Evolutionary conservation across 225 moss, liverwort and hornwort genomes (phyloP), one percentile per base, ranked within the genome.

Genomic region (Sphagnum tenellum): DNA sequence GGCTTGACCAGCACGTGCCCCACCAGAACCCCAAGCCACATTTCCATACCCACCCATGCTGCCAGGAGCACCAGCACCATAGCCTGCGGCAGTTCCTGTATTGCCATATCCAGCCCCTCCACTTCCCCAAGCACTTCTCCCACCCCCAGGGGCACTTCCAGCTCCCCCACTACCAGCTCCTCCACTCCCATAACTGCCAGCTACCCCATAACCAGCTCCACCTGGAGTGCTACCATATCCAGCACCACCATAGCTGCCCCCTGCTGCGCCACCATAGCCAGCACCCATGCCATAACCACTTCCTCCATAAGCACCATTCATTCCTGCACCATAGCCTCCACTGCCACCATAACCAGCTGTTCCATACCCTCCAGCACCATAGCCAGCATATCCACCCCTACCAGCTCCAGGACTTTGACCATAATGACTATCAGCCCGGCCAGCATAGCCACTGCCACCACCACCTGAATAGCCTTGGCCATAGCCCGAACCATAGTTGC

Each of bases 291-390:
- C 92, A 12, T 92, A 92, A 0, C 81, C 92, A 72, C 92, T 87
- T 29, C 96, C 92, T 0, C 92, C 96, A 62, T 92, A 98, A 1
- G 87, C 92, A 0, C 92, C 96, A 64, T 92, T 96, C 85, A 92
- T 86, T 3, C 88, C 96, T 7, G 88, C 78, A 55, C 79, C 87
- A 45, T 98, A 96, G 3, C 77, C 84, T 52, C 78, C 91, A 73
- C 88, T 89, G 65, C 84, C 88, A 45, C 92, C 95, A 68, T 86
- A 95, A 3, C 92, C 95, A 1, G 95, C 74, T 3, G 78, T 71
- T 0, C 88, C 83, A 48, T 89, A 85, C 47, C 80, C 86, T 2
- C 78, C 82, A 4, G 77, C 72, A 4, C 89, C 92, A 56, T 96
- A 96, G 0, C 82, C 90, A 3, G 81, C 71, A 47, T 90, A 96